Evolutionary conservation across 1,284 basidiomycete species (phyloP), one percentile per base, ranked within the genome.

Genomic region (Violaceomyces palustris): DNA sequence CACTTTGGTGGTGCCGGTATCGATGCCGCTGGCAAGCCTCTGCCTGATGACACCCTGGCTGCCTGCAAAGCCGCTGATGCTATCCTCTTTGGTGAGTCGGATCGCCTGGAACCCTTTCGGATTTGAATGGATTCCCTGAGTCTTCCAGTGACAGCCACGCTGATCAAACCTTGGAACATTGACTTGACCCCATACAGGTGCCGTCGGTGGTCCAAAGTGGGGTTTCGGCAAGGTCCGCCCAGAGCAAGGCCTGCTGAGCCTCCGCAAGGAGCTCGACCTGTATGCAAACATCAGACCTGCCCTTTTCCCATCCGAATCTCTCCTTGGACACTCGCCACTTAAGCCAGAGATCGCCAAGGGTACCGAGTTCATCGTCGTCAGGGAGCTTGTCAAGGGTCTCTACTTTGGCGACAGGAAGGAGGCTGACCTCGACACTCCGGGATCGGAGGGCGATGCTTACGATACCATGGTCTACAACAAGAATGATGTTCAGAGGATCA

Each of bases 211-310:
- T 15, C 94, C 94, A 26, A 97, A 97, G 77, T 99, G 94, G 94
- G 92, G 91, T 32, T 80, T 84, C 42, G 84, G 85, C 59, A 86
- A 87, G 74, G 83, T 97, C 41, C 85, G 94, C 49, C 94, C 94
- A n/a, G 94, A 99, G 76, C 83, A 85, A 61, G 93, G 93, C 46
- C 81, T 98, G 19, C 84, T 99, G 23, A 76, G 79, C n/a, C 82
- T 99, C 39, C 87, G 94, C 69, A 97, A 98, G 76, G 83, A 82
- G 33, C 83, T 97, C 42, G 92, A 90, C 28, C 81, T 97, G 37
- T 97, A 93, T 76, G 93, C 90, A 72, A 99, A 99, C 78, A 94
- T 99, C 74, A 87, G 94, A 27, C 94, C 94, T 6, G 88, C 90
- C 19, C 88, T 87, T 68, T 93, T 98, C 69, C 89, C 89, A 1